Conservation (phyloP, 2,329 filamentous ascomycete species). For the Scolecobasidium constrictum region DNA sequence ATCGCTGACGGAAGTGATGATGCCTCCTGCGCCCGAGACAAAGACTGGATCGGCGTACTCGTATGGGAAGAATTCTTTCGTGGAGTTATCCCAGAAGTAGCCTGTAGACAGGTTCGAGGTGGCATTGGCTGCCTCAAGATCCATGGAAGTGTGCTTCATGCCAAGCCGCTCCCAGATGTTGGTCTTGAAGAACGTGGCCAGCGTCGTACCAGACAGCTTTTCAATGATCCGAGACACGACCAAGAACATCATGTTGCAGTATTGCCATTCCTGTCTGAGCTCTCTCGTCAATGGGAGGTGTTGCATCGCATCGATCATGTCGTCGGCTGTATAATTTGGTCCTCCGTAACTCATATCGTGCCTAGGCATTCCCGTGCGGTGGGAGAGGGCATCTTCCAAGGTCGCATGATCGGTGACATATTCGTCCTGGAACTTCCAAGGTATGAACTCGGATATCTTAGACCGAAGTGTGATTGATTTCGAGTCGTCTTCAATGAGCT, state of each 20-base stretch:
- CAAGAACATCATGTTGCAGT: conserved; percentile 42
- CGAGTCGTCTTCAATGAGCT: conserved; percentile 17
- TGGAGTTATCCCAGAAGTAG: conserved; percentile 1
- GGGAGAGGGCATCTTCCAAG: conserved; percentile 23
- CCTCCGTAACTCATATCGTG: conserved; percentile 19
- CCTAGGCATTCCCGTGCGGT: conserved; percentile 24
- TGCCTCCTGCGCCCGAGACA: conserved; percentile 16
- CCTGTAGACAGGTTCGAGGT: neutral
- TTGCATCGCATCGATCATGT: conserved; percentile 26
- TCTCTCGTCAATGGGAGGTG: conserved; percentile 30
- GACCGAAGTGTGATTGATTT: conserved; percentile 25
- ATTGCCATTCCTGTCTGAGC: conserved; percentile 34
- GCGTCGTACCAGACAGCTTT: conserved; percentile 24
- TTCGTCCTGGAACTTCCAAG: conserved; percentile 23
- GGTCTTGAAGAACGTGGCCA: conserved; percentile 31
- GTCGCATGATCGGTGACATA: conserved; percentile 19
- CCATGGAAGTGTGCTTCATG: conserved; percentile 1
- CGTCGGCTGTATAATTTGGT: conserved; percentile 19
- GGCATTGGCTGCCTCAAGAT: neutral
- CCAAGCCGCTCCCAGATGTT: conserved; percentile 9
- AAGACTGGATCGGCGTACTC: conserved; percentile 27
- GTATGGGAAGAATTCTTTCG: neutral
- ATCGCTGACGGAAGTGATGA: conserved; percentile 16
- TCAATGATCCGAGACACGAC: conserved; percentile 37
- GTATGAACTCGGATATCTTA: conserved; percentile 23